These are phyloP conservation scores for Lagerstroemia speciosa DNA, from an alignment of 345 rosid species.

Conservation along the genomic window DNA sequence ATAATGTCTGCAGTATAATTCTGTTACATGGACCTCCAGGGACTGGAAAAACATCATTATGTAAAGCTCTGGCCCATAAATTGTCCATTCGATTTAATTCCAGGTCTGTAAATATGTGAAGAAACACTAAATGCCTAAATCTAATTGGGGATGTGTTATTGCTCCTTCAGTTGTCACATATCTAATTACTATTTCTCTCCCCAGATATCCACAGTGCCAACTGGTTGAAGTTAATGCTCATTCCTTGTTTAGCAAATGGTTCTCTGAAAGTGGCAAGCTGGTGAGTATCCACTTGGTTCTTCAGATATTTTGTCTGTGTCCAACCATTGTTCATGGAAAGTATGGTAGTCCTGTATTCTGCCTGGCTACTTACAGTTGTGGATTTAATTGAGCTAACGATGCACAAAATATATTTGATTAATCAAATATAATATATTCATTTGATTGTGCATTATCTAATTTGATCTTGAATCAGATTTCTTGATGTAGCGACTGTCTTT, in stretches of 20 bases:
- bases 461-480: neutral
- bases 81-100: slow-evolving; percentile 75
- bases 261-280: slow-evolving; percentile 98
- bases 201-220: slow-evolving; percentile 88
- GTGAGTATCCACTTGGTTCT: slow-evolving; percentile 30
- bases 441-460: neutral
- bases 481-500: slow-evolving; percentile 2
- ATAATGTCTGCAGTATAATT: slow-evolving; percentile 50
- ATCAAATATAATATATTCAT: neutral
- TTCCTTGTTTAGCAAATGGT: slow-evolving; percentile 98
- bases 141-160: neutral
- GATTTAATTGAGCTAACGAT: neutral
- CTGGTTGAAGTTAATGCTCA: slow-evolving; percentile 98
- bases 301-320: neutral
- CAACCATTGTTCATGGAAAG: neutral
- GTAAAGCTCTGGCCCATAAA: slow-evolving; percentile 97
- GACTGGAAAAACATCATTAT: slow-evolving; percentile 93
- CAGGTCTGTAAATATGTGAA: slow-evolving; percentile 36
- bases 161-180: neutral
- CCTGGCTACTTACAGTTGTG: neutral
- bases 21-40: slow-evolving; percentile 99
- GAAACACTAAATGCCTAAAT: neutral
- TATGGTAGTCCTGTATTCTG: neutral
- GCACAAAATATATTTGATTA: neutral
- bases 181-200: slow-evolving; percentile 13